Conservation (phyloP, 768 basidiomycete genomes). For the Leucosporidium yakuticum region DNA sequence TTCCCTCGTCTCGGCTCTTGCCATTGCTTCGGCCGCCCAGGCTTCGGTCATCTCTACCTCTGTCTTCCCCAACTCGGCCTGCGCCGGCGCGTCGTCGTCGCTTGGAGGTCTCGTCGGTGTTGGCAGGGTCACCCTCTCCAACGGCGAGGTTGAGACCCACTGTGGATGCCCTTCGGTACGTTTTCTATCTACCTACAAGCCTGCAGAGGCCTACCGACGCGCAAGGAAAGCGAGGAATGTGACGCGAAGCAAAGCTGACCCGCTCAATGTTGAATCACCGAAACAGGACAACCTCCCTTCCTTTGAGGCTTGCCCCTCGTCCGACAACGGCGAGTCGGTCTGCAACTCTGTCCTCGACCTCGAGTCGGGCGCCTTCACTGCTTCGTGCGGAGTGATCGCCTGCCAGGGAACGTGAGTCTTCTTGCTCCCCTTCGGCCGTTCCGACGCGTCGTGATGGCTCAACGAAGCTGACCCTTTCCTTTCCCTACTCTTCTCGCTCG, state of each 20-base stretch:
- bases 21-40: conserved; percentile 18
- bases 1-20: conserved; percentile 23
- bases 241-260: no score
- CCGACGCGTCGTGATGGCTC: background rate
- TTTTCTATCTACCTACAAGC: background rate
- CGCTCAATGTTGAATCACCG: no score
- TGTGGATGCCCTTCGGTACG: conserved; percentile 32
- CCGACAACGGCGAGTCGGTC: conserved; percentile 14
- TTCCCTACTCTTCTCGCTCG: background rate
- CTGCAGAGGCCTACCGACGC: no score
- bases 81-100: conserved; percentile 20
- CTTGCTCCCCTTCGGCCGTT: background rate
- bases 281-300: conserved; percentile 27
- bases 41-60: conserved; percentile 30
- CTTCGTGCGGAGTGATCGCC: conserved; percentile 20
- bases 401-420: conserved; percentile 25
- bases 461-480: background rate
- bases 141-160: conserved; percentile 30
- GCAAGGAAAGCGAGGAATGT: no score
- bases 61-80: conserved; percentile 32
- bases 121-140: conserved; percentile 21
- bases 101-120: conserved; percentile 28
- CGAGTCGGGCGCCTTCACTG: conserved; percentile 20
- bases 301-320: conserved; percentile 29
- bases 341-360: conserved; percentile 33